phyloP scores from a whole-genome alignment of 2,329 filamentous ascomycete genomes.

The Paecilomyces dactylethromorphus region DNA sequence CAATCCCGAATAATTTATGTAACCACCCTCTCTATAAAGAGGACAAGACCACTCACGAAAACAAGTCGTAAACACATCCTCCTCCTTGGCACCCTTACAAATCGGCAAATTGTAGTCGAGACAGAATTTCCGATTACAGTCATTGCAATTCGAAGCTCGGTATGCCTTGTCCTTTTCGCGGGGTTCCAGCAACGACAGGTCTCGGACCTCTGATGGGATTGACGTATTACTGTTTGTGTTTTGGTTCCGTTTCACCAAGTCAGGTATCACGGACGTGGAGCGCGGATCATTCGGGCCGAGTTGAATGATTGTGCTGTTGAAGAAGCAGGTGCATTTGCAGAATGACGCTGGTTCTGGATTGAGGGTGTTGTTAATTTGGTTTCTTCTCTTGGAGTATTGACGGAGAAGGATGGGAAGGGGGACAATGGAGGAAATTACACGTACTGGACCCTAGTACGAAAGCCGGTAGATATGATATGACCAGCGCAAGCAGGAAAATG shows the following conservation, averaged over 20 bases:
- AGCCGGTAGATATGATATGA: not conserved
- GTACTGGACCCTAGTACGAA: not conserved
- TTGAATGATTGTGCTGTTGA: slow-evolving; percentile 62
- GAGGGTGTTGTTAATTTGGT: not conserved
- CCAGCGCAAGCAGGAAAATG: not conserved
- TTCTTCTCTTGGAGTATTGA: not conserved
- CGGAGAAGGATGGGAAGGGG: not conserved
- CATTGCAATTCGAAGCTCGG: slow-evolving; percentile 50
- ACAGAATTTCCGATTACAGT: slow-evolving; percentile 64
- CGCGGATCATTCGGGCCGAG: slow-evolving; percentile 42
- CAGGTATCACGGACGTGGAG: slow-evolving; percentile 5
- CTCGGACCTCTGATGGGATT: not conserved
- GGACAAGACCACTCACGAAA: slow-evolving; percentile 44
- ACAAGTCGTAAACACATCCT: slow-evolving; percentile 60
- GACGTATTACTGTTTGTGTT: not conserved
- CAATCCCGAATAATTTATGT: not conserved
- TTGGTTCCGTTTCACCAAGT: not conserved
- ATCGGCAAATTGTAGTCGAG: slow-evolving; percentile 56
- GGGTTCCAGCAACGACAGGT: slow-evolving; percentile 2
- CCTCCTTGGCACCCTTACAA: slow-evolving; percentile 56
- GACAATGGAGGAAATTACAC: not conserved
- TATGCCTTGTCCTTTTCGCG: slow-evolving; percentile 25
- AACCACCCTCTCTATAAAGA: not conserved
- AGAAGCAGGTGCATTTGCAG: slow-evolving; percentile 66
- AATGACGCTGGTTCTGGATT: slow-evolving; percentile 50